phyloP scores from a whole-genome alignment of 2,329 filamentous ascomycete species.

The Ambrosiella xylebori region DNA sequence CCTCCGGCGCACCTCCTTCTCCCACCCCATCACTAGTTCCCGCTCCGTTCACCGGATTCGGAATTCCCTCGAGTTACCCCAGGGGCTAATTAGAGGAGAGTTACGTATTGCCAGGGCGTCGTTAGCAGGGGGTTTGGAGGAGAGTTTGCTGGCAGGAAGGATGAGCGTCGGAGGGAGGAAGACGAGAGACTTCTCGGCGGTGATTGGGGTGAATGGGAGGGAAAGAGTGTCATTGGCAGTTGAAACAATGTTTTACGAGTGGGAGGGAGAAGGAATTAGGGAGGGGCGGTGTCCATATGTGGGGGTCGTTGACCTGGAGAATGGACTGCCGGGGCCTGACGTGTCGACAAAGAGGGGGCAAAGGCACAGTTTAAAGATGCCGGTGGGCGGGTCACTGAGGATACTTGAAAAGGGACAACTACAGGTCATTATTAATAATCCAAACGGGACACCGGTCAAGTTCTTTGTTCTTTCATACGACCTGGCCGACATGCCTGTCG shows the following conservation, averaged over 20 bases:
- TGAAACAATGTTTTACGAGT: constrained; percentile 88
- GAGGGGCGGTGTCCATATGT: constrained; percentile 72
- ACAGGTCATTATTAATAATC: constrained; percentile 95
- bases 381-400: constrained; percentile 69
- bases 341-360: constrained; percentile 30
- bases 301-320: constrained; percentile 79
- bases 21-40: constrained; percentile 55
- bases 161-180: constrained; percentile 96
- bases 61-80: constrained; percentile 15
- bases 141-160: constrained; percentile 81
- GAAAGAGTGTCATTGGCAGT: constrained; percentile 81
- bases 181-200: constrained; percentile 79
- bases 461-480: constrained; percentile 90
- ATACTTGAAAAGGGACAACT: constrained; percentile 88
- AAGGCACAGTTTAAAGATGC: constrained; percentile 19
- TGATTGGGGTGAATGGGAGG: constrained; percentile 82
- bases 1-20: constrained; percentile 25
- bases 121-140: constrained; percentile 96
- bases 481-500: constrained; percentile 76
- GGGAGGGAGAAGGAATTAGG: constrained; percentile 20
- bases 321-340: constrained; percentile 43
- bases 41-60: constrained; percentile 43
- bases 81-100: constrained; percentile 50
- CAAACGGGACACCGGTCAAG: constrained; percentile 95
- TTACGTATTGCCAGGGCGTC: constrained; percentile 49